These are phyloP conservation scores for Phytophthora fragariaefolia DNA, from an alignment of 352 stramenopile genomes.

Conservation along the genomic window DNA sequence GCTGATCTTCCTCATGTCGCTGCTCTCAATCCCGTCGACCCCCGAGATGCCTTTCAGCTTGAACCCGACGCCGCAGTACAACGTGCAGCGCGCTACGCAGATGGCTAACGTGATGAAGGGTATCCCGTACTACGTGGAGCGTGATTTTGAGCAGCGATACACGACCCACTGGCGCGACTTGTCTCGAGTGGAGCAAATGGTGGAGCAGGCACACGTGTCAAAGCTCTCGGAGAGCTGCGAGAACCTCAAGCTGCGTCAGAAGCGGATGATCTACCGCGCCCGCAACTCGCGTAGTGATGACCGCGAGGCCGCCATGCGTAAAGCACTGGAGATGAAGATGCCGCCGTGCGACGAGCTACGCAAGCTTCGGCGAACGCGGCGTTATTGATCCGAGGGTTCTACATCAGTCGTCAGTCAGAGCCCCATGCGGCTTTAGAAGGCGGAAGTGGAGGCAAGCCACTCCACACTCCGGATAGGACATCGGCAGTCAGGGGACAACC, in stretches of 20 bases:
- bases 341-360: conserved; percentile 85
- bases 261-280: conserved; percentile 88
- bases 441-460: conserved; percentile 1
- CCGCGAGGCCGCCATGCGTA: conserved; percentile 76
- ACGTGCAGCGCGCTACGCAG: conserved; percentile 75
- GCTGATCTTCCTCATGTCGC: conserved; percentile 85
- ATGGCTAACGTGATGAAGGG: conserved; percentile 86
- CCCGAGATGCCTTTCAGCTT: conserved; percentile 87
- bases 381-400: conserved; percentile 43
- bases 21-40: conserved; percentile 76
- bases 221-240: conserved; percentile 81
- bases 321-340: conserved; percentile 86
- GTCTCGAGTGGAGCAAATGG: conserved; percentile 85
- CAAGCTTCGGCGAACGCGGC: conserved; percentile 64
- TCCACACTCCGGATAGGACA: neutral
- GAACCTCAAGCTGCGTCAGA: conserved; percentile 85
- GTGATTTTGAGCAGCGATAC: conserved; percentile 88
- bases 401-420: neutral
- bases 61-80: conserved; percentile 77
- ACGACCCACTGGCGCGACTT: conserved; percentile 88
- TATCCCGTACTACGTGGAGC: conserved; percentile 90
- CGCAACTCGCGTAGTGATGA: conserved; percentile 81
- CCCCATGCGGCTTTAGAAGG: conserved; percentile 22
- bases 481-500: neutral
- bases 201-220: conserved; percentile 82